Percentiles rank a stretch among this genome's conserved stretches.
These are phyloP conservation scores for Cercospora sp. DNA, from an alignment of 2,329 filamentous ascomycete species.

Conservation along the genomic window DNA sequence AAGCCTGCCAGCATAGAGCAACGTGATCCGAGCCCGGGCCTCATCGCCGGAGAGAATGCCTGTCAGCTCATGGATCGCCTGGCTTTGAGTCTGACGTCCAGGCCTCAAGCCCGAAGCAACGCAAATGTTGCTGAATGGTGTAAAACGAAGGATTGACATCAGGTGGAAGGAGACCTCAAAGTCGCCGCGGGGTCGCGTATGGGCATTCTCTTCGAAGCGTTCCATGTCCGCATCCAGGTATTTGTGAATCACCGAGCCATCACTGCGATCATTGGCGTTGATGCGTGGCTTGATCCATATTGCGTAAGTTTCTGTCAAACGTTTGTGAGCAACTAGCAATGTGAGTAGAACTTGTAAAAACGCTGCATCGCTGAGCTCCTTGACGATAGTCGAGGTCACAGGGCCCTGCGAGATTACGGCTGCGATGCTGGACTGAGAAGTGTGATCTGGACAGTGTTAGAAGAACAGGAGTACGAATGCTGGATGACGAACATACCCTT, in stretches of 20 bases:
- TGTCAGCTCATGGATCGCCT: not conserved
- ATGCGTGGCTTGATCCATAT: slow-evolving; percentile 11
- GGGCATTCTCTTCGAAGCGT: slow-evolving; percentile 7
- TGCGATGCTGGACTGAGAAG: slow-evolving; percentile 7
- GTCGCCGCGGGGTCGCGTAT: slow-evolving; percentile 1
- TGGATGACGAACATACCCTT: not conserved
- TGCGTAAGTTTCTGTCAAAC: slow-evolving; percentile 4
- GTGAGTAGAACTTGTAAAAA: slow-evolving; percentile 9
- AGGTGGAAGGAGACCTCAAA: slow-evolving; percentile 5
- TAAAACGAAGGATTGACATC: slow-evolving; percentile 12
- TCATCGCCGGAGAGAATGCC: not conserved
- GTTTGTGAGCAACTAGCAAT: slow-evolving; percentile 10
- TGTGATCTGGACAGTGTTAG: not conserved
- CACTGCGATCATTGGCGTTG: not conserved
- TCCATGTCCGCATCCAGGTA: slow-evolving; percentile 13
- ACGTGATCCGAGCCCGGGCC: not conserved
- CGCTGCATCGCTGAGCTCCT: slow-evolving; percentile 7
- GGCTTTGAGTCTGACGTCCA: not conserved
- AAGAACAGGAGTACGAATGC: not conserved
- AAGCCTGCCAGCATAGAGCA: slow-evolving; percentile 7
- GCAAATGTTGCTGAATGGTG: slow-evolving; percentile 7
- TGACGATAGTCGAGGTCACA: slow-evolving; percentile 1
- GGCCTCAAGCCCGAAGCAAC: not conserved
- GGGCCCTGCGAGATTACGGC: slow-evolving; percentile 5
- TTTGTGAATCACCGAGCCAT: slow-evolving; percentile 11